Evolutionary conservation across 768 basidiomycete species (phyloP).

Genomic region (Mycena polygramma): DNA sequence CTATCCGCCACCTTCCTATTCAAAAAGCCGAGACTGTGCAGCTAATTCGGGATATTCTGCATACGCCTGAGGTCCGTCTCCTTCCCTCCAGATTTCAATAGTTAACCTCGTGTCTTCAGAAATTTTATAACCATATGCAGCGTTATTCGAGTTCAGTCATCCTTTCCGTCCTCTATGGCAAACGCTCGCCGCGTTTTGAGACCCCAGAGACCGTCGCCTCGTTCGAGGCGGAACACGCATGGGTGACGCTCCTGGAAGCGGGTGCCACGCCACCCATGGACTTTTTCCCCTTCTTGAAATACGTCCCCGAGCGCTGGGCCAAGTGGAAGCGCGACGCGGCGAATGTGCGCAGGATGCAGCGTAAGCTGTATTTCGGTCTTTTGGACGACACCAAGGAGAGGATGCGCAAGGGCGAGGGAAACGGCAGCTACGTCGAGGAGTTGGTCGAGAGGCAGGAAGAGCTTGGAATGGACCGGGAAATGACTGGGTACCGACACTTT

Average conservation of each 20-base stretch:
- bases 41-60: slow-evolving; percentile 25
- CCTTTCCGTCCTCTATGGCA: slow-evolving; percentile 47
- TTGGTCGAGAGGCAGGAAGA: slow-evolving; percentile 38
- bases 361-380: slow-evolving; percentile 46
- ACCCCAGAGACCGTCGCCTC: slow-evolving; percentile 44
- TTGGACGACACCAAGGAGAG: slow-evolving; percentile 45
- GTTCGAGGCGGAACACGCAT: slow-evolving; percentile 44
- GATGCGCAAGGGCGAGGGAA: slow-evolving; percentile 41
- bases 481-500: slow-evolving; percentile 17
- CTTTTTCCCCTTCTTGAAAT: slow-evolving; percentile 47
- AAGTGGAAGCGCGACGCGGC: slow-evolving; percentile 48
- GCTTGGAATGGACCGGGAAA: slow-evolving; percentile 23
- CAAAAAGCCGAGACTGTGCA: slow-evolving; percentile 40
- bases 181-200: slow-evolving; percentile 44
- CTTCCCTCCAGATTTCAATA: background rate
- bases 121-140: slow-evolving; percentile 45
- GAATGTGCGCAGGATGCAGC: slow-evolving; percentile 41
- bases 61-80: slow-evolving; percentile 18
- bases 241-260: slow-evolving; percentile 45
- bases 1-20: slow-evolving; percentile 38
- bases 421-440: slow-evolving; percentile 50
- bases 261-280: slow-evolving; percentile 53
- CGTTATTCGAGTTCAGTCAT: slow-evolving; percentile 49
- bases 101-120: slow-evolving; percentile 29
- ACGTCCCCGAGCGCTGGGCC: slow-evolving; percentile 51